A percentile compares a stretch with the other conserved stretches of the same genome.
phyloP scores from a whole-genome alignment of 257 asterid genomes.

The Solanum peruvianum region DNA sequence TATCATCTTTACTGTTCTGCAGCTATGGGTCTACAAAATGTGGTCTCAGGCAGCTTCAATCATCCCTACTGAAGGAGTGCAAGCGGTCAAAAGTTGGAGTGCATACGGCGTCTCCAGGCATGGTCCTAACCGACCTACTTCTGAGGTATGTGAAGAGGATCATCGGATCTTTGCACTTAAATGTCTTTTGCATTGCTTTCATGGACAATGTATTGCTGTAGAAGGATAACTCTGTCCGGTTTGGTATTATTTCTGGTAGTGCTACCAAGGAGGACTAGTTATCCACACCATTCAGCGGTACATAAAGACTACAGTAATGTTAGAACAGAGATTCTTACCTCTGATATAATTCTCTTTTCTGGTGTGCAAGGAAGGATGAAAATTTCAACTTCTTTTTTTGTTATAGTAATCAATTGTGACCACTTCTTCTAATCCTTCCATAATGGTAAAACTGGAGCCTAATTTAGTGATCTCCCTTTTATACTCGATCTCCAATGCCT shows the following conservation, averaged over 20 bases:
- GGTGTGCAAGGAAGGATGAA: background rate
- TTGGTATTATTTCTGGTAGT: background rate
- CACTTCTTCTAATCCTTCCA: background rate
- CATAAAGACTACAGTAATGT: background rate
- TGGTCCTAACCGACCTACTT: slow-evolving; percentile 90
- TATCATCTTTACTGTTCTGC: background rate
- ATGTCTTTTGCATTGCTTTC: background rate
- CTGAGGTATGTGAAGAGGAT: slow-evolving; percentile 40
- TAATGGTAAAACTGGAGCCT: background rate
- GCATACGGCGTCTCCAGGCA: slow-evolving; percentile 99
- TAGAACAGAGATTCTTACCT: background rate
- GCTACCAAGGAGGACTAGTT: background rate
- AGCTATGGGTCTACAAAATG: slow-evolving; percentile 97
- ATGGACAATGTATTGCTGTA: background rate
- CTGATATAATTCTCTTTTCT: background rate
- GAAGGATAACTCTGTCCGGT: background rate
- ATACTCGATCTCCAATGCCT: background rate
- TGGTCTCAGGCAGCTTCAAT: slow-evolving; percentile 95
- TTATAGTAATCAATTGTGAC: background rate
- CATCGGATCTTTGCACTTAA: background rate
- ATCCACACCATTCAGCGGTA: background rate
- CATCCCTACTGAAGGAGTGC: slow-evolving; percentile 83
- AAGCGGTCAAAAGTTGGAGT: slow-evolving; percentile 74
- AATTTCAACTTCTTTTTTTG: background rate
- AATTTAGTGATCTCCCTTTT: background rate